Evolutionary conservation across 2,329 filamentous ascomycete species (phyloP).

Genomic region (Setomelanomma holmii): DNA sequence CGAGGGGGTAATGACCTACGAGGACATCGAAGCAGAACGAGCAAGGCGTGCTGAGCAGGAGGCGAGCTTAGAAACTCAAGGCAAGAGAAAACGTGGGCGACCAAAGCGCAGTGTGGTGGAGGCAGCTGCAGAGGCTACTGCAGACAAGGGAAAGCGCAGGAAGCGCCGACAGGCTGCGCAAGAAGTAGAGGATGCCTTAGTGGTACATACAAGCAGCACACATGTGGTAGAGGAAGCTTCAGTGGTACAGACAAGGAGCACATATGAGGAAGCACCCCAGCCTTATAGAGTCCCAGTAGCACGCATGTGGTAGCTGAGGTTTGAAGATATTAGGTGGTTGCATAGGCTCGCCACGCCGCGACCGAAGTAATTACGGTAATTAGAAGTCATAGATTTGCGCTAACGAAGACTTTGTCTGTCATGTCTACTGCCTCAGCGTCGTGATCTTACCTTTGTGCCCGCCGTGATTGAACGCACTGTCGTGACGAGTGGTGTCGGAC

Average conservation of each 20-base stretch:
- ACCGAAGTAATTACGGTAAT: neutral
- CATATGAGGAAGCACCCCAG: neutral
- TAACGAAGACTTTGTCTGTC: neutral
- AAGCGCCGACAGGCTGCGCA: neutral
- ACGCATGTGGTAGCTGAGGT: neutral
- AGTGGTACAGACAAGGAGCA: neutral
- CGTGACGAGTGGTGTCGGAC: neutral
- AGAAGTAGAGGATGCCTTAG: neutral
- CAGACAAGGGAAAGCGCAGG: neutral
- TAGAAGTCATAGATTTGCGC: neutral
- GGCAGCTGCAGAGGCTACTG: neutral
- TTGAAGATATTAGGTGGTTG: neutral
- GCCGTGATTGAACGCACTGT: neutral
- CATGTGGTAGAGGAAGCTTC: neutral
- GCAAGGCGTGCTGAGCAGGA: constrained; percentile 22
- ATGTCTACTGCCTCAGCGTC: neutral
- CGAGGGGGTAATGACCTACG: constrained; percentile 31
- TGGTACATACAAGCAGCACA: neutral
- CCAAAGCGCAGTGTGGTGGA: neutral
- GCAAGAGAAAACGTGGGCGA: neutral
- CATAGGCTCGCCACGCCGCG: neutral
- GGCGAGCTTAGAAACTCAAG: constrained; percentile 10
- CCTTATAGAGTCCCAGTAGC: neutral
- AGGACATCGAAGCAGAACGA: constrained; percentile 25
- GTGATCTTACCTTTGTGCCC: neutral